A percentile compares a stretch with the other conserved stretches of the same genome.
phyloP scores from a whole-genome alignment of 2,329 filamentous ascomycete species.

The Aspergillus novofumigatus region DNA sequence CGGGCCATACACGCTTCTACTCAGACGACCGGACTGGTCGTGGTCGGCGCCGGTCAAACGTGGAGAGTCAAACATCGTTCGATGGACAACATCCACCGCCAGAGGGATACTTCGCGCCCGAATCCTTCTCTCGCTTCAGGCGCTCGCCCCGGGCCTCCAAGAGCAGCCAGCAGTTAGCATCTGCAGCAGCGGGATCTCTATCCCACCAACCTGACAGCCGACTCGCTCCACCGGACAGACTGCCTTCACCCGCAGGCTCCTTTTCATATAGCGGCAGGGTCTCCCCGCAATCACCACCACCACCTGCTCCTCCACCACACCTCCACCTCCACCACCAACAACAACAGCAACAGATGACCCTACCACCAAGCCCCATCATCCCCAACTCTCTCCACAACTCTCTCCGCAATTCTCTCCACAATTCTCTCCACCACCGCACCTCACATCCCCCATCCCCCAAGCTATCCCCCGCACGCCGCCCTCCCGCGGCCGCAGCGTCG shows the following conservation, averaged over 20 bases:
- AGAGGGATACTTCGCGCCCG: conserved; percentile 20
- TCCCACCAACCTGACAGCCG: background rate
- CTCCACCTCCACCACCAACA: background rate
- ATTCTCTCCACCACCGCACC: background rate
- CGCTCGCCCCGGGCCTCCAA: background rate
- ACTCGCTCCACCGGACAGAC: background rate
- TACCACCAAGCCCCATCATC: background rate
- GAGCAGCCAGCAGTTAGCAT: background rate
- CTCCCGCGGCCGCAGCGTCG: conserved; percentile 15
- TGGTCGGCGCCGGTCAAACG: conserved; percentile 1
- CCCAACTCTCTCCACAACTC: too few relatives aligned
- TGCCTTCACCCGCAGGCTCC: background rate
- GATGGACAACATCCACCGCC: conserved; percentile 9
- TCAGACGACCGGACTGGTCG: background rate
- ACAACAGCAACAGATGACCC: background rate
- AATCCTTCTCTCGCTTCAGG: conserved; percentile 9
- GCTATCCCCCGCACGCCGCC: conserved; percentile 8
- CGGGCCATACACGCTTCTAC: background rate
- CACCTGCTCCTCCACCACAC: background rate
- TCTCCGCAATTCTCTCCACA: background rate
- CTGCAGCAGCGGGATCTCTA: background rate
- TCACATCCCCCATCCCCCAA: conserved; percentile 6
- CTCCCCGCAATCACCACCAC: background rate
- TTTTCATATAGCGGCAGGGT: background rate
- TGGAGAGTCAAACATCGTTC: conserved; percentile 7